These are phyloP conservation scores for Lasiosphaeris hirsuta DNA, from an alignment of 495 filamentous ascomycete species.

Conservation along the genomic window DNA sequence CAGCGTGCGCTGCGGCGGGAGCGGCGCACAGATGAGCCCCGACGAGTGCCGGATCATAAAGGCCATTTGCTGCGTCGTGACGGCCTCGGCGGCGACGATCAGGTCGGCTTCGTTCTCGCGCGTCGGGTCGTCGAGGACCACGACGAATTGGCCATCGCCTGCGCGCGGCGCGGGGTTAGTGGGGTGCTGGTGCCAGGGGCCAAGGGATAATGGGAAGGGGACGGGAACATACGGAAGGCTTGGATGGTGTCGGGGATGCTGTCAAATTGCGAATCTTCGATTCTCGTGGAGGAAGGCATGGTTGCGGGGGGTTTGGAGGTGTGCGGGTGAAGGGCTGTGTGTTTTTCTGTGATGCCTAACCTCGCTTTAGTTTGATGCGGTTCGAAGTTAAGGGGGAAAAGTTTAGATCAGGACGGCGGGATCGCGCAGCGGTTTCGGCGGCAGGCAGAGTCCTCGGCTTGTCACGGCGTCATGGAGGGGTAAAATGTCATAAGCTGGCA, in stretches of 20 bases:
- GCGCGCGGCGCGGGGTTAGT: constrained; percentile 31
- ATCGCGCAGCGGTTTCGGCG: constrained; percentile 4
- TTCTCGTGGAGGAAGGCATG: constrained; percentile 40
- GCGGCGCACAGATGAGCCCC: constrained; percentile 85
- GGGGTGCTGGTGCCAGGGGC: neutral
- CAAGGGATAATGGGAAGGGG: constrained; percentile 11
- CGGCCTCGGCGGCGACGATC: constrained; percentile 83
- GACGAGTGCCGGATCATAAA: constrained; percentile 91
- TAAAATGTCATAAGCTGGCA: neutral
- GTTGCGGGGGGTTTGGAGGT: constrained; percentile 9
- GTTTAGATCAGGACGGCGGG: neutral
- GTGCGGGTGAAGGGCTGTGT: neutral
- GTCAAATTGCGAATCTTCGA: constrained; percentile 61
- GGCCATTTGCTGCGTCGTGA: constrained; percentile 88
- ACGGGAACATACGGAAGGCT: constrained; percentile 68
- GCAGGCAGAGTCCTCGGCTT: neutral
- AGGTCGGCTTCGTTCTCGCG: constrained; percentile 99
- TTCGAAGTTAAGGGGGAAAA: neutral
- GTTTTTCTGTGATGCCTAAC: neutral
- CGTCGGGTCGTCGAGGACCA: constrained; percentile 83
- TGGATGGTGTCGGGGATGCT: constrained; percentile 78
- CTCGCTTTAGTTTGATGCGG: neutral
- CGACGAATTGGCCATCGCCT: constrained; percentile 91
- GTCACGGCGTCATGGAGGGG: neutral
- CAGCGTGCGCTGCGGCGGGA: constrained; percentile 61